Conservation (phyloP, 2,329 filamentous ascomycete species). For the Aspergillus jensenii region DNA sequence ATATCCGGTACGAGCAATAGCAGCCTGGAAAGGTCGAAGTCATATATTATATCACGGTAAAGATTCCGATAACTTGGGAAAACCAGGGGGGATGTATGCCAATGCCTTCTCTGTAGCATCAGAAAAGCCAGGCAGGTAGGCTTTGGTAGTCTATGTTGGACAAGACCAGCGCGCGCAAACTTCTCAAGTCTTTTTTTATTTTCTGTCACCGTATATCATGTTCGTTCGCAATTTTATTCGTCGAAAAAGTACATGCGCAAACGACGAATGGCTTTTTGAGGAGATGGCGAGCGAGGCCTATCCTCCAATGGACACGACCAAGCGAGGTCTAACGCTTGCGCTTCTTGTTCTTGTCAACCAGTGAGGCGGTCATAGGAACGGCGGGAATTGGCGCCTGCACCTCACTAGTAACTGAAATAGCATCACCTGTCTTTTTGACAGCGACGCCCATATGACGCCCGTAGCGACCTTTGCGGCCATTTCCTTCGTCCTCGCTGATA, state of each 20-base stretch:
- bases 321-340: conserved; percentile 57
- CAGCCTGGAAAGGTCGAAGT: neutral
- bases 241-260: neutral
- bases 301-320: neutral
- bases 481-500: conserved; percentile 96
- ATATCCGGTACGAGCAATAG: neutral
- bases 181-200: neutral
- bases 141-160: conserved; percentile 11
- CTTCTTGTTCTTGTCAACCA: conserved; percentile 66
- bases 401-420: conserved; percentile 25
- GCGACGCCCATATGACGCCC: conserved; percentile 68
- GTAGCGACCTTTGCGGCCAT: conserved; percentile 93
- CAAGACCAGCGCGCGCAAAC: neutral
- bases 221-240: neutral
- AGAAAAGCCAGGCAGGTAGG: conserved; percentile 5
- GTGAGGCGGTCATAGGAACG: conserved; percentile 30
- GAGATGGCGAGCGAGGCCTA: neutral
- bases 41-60: conserved; percentile 6
- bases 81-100: conserved; percentile 9
- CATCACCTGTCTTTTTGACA: conserved; percentile 57
- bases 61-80: conserved; percentile 5
- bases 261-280: neutral
- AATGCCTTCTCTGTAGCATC: neutral
- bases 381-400: conserved; percentile 20
- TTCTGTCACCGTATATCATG: neutral